Percentiles rank a stretch among this genome's conserved stretches.
Conservation (phyloP, 306 rosid genomes). For the Ormosia emarginata region DNA sequence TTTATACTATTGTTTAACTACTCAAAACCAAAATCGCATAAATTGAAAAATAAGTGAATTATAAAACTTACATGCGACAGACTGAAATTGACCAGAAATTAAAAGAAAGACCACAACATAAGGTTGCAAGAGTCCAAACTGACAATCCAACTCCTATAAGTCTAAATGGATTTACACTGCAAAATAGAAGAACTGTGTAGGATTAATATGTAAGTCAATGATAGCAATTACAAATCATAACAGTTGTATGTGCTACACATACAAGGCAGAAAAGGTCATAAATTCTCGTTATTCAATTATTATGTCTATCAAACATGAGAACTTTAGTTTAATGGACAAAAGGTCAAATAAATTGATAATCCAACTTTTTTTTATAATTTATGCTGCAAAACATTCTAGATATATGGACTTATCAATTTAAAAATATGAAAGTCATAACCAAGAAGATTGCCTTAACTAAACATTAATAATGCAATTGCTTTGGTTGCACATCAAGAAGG, state of each 20-base stretch:
- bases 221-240: background rate
- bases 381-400: background rate
- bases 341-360: background rate
- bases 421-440: background rate
- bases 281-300: background rate
- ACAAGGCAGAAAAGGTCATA: background rate
- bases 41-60: constrained; percentile 14
- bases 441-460: background rate
- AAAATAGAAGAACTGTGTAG: constrained; percentile 18
- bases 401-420: background rate
- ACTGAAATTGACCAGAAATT: constrained; percentile 77
- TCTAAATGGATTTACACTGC: constrained; percentile 79
- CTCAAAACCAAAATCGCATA: background rate
- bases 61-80: constrained; percentile 69
- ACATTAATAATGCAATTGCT: background rate
- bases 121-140: constrained; percentile 73
- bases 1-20: background rate
- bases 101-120: constrained; percentile 60
- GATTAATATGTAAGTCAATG: background rate
- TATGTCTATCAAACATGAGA: background rate
- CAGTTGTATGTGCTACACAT: background rate
- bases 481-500: background rate
- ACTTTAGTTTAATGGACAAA: background rate
- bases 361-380: background rate
- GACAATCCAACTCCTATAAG: constrained; percentile 85